These are phyloP conservation scores for Fusarium sp. DNA, from an alignment of 2,329 filamentous ascomycete species.

Conservation along the genomic window DNA sequence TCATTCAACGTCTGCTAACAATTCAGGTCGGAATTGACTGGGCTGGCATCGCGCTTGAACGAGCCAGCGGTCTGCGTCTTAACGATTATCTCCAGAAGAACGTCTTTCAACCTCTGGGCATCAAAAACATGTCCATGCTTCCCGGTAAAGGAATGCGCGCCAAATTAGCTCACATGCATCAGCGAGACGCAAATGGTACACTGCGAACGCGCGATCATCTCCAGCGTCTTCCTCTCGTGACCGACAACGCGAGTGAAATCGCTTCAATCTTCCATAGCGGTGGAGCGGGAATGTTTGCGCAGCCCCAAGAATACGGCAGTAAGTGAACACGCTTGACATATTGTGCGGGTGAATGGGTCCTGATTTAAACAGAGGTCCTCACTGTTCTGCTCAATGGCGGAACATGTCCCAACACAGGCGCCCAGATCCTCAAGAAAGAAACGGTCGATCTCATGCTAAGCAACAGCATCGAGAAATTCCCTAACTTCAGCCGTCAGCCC, in stretches of 20 bases:
- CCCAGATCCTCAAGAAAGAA: conserved; percentile 61
- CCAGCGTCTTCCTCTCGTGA: conserved; percentile 55
- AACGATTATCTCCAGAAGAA: conserved; percentile 60
- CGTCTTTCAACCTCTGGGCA: conserved; percentile 58
- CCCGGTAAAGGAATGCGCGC: conserved; percentile 63
- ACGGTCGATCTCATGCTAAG: conserved; percentile 72
- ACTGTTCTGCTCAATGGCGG: conserved; percentile 72
- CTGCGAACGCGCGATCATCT: conserved; percentile 59
- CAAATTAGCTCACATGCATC: conserved; percentile 66
- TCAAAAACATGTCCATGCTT: conserved; percentile 65
- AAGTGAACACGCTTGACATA: conserved; percentile 37
- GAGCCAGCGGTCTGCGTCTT: conserved; percentile 54
- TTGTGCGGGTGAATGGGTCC: neutral
- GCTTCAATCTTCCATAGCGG: conserved; percentile 64
- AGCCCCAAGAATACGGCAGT: conserved; percentile 69
- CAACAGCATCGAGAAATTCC: conserved; percentile 68
- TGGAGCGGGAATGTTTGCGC: conserved; percentile 69
- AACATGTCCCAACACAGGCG: conserved; percentile 64
- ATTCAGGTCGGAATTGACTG: conserved; percentile 61
- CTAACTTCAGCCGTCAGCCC: conserved; percentile 59
- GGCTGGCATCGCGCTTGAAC: conserved; percentile 61
- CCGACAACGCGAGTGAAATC: conserved; percentile 53
- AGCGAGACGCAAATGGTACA: conserved; percentile 56
- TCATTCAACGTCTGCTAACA: neutral
- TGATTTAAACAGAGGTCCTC: conserved; percentile 60